Evolutionary conservation across 2,329 filamentous ascomycete genomes (phyloP), one percentile per base, ranked within the genome.

Genomic region (Fusarium brevicatenulatum): DNA sequence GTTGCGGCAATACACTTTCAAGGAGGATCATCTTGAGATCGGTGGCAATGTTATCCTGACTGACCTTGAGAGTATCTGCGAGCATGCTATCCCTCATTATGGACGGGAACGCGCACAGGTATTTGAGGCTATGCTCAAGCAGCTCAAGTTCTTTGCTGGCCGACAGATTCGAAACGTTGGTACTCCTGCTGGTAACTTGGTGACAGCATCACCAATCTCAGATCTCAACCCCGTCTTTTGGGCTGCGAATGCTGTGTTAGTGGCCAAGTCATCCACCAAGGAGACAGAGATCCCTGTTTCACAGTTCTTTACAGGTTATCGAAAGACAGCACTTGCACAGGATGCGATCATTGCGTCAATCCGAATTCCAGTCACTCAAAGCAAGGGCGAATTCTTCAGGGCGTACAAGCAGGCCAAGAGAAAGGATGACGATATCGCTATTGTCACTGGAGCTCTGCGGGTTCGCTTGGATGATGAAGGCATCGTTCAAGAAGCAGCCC

Each of bases 371-470:
- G 84, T 93, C 6, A 92, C 93, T 1, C 86, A 86, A 6, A 87
- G 91, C 59, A 92, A 92, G 77, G 92, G 93, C 7, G 96, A 98
- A 80, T 94, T 91, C 79, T 92, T 97, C 80, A 89, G 93, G 47
- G 92, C 95, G 2, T 98, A 98, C 83, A 99, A 99, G 83, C 95
- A 98, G 81, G 91, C 96, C 2, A 99, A 99, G 85, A 87, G 96
- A 74, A 98, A 98, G 80, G 96, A 99, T 77, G 96, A 99, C 77
- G 96, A 99, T 79, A 98, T 99, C 79, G 96, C 96, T 5, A 98
- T 99, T 76, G 96, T 98, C 30, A 98, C 97, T 54, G 91, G 93
- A 34, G 95, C 95, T 3, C 82, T 98, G 64, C 90, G 94, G 40
- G 87, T 98, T 9, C 89, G 88, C 9, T 83, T 98, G 6, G 88